Conservation (phyloP, 2,329 filamentous ascomycete species). For the Dothideomycetes sp. region DNA sequence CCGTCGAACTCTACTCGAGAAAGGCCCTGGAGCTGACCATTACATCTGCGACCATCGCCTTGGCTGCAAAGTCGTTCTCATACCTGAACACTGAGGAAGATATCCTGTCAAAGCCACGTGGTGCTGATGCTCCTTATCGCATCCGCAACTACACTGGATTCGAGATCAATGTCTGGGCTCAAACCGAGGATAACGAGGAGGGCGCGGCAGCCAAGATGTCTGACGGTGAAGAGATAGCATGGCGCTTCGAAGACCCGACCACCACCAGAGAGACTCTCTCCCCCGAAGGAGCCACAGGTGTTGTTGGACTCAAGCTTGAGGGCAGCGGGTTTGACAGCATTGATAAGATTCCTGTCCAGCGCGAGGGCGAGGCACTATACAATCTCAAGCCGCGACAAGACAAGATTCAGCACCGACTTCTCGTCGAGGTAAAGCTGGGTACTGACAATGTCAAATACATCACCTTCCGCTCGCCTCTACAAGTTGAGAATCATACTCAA, state of each 20-base stretch:
- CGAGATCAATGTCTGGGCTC: conserved; percentile 72
- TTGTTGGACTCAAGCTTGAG: conserved; percentile 75
- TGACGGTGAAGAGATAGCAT: conserved; percentile 85
- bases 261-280: conserved; percentile 90
- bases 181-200: conserved; percentile 57
- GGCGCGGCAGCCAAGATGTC: conserved; percentile 65
- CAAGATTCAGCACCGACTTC: conserved; percentile 72
- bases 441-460: conserved; percentile 96
- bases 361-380: conserved; percentile 91
- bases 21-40: conserved; percentile 87
- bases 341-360: conserved; percentile 76
- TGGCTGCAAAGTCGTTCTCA: conserved; percentile 84
- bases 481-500: conserved; percentile 93
- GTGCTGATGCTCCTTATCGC: conserved; percentile 81
- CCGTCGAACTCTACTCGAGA: conserved; percentile 76
- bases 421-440: conserved; percentile 87
- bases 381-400: conserved; percentile 80
- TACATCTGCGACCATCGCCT: conserved; percentile 84
- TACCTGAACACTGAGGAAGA: conserved; percentile 85
- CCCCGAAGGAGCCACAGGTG: conserved; percentile 67
- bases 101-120: conserved; percentile 83
- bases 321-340: conserved; percentile 90
- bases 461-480: conserved; percentile 79
- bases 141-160: conserved; percentile 96
- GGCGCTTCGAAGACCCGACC: conserved; percentile 94